Conservation (phyloP, 2,329 filamentous ascomycete genomes). For the Alternaria postmessia region DNA sequence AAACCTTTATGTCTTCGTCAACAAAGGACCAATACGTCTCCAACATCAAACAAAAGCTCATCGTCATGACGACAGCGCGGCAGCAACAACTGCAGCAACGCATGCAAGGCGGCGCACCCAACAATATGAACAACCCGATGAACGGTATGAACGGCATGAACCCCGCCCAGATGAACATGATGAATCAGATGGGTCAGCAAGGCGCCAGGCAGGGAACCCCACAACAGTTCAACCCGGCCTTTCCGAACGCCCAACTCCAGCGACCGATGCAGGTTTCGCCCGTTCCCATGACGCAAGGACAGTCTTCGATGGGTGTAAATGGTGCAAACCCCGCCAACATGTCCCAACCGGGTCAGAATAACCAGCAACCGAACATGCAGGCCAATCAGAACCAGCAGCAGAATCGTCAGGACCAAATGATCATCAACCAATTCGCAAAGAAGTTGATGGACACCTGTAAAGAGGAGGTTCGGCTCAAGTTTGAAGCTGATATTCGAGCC, state of each 20-base stretch:
- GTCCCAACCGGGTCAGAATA: slow-evolving; percentile 34
- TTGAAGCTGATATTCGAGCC: slow-evolving; percentile 52
- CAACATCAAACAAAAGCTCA: slow-evolving; percentile 41
- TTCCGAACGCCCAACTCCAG: slow-evolving; percentile 59
- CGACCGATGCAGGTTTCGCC: slow-evolving; percentile 61
- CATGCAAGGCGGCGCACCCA: slow-evolving; percentile 31
- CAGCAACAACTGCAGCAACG: slow-evolving; percentile 40
- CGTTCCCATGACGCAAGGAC: slow-evolving; percentile 51
- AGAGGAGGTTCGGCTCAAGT: slow-evolving; percentile 58
- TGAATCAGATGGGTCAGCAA: slow-evolving; percentile 47
- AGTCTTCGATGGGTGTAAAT: slow-evolving; percentile 46
- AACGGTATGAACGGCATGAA: slow-evolving; percentile 45
- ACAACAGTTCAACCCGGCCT: slow-evolving; percentile 53
- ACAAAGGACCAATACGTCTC: slow-evolving; percentile 45
- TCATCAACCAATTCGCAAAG: slow-evolving; percentile 56
- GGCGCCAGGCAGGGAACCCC: slow-evolving; percentile 50
- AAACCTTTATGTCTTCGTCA: slow-evolving; percentile 33
- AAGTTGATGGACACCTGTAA: slow-evolving; percentile 58
- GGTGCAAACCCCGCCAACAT: slow-evolving; percentile 25
- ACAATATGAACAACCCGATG: slow-evolving; percentile 38
- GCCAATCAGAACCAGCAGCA: slow-evolving; percentile 30
- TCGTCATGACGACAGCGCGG: slow-evolving; percentile 39
- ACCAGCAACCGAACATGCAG: slow-evolving; percentile 44
- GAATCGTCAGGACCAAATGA: slow-evolving; percentile 32
- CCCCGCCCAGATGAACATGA: slow-evolving; percentile 47